phyloP scores from a whole-genome alignment of 176 grass and related monocot species.

The Raddia distichophylla region DNA sequence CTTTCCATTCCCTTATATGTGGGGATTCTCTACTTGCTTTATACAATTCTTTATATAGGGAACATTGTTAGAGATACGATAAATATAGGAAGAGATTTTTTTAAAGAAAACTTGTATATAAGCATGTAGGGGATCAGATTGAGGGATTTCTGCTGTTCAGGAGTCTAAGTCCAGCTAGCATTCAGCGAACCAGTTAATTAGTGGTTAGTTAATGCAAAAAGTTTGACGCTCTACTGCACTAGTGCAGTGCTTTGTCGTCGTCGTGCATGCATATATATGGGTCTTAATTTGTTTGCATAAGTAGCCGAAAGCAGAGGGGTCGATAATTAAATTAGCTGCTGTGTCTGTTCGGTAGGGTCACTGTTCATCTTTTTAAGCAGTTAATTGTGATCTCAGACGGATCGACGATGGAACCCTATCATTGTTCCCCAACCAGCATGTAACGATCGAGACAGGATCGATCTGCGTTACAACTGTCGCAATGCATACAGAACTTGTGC shows the following conservation, averaged over 20 bases:
- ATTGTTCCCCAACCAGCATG: neutral
- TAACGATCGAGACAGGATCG: neutral
- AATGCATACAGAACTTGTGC: neutral
- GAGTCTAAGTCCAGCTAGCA: neutral
- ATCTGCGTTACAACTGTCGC: neutral
- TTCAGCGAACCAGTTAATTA: neutral
- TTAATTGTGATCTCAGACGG: neutral
- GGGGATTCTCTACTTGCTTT: too few species aligned
- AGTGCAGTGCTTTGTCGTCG: too few species aligned
- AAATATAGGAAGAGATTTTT: too few species aligned
- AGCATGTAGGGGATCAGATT: too few species aligned
- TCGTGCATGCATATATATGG: neutral
- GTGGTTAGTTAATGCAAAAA: neutral
- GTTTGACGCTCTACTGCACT: neutral
- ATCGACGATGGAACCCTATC: neutral
- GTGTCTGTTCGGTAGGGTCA: neutral
- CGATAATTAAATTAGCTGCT: neutral
- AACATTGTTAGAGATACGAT: too few species aligned
- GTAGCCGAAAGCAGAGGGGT: constrained; percentile 34
- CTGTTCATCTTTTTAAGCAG: neutral
- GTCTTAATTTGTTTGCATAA: constrained; percentile 9
- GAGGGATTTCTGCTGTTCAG: too few species aligned
- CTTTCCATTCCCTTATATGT: too few species aligned
- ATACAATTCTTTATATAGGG: too few species aligned
- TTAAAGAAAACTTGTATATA: too few species aligned